Conservation (phyloP, 1,284 basidiomycete species). For the Apiotrichum brassicae region DNA sequence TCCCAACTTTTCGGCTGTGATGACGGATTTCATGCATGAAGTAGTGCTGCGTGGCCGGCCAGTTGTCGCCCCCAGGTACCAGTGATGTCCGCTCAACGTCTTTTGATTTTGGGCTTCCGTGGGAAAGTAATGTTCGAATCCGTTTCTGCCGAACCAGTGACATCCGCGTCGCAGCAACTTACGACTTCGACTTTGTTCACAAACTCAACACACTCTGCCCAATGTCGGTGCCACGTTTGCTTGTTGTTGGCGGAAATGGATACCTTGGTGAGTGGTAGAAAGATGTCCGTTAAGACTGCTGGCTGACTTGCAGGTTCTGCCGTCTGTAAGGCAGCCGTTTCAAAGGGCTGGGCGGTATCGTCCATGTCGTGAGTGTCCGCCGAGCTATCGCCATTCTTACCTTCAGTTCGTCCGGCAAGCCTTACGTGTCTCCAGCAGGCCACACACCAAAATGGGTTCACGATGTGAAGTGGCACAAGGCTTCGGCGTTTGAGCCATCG, state of each 20-base stretch:
- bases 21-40: no score
- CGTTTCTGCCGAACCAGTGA: no score
- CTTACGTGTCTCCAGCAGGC: slow-evolving; percentile 80
- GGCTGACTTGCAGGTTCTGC: slow-evolving; percentile 68
- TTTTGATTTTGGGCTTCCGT: no score
- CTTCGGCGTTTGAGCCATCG: slow-evolving; percentile 68
- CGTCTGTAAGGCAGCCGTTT: slow-evolving; percentile 77
- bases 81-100: no score
- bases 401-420: slow-evolving; percentile 72
- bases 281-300: no score
- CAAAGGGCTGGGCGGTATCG: slow-evolving; percentile 75
- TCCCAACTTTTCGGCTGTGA: no score
- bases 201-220: no score
- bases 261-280: slow-evolving; percentile 65
- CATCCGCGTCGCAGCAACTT: no score
- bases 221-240: slow-evolving; percentile 49
- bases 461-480: slow-evolving; percentile 71
- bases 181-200: no score
- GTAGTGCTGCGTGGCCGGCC: no score
- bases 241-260: slow-evolving; percentile 90
- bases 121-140: no score
- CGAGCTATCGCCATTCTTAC: neutral
- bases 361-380: slow-evolving; percentile 83
- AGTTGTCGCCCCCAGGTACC: no score
- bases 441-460: slow-evolving; percentile 77